Conservation (phyloP, 257 asterid species). For the Thymus quinquecostatus region DNA sequence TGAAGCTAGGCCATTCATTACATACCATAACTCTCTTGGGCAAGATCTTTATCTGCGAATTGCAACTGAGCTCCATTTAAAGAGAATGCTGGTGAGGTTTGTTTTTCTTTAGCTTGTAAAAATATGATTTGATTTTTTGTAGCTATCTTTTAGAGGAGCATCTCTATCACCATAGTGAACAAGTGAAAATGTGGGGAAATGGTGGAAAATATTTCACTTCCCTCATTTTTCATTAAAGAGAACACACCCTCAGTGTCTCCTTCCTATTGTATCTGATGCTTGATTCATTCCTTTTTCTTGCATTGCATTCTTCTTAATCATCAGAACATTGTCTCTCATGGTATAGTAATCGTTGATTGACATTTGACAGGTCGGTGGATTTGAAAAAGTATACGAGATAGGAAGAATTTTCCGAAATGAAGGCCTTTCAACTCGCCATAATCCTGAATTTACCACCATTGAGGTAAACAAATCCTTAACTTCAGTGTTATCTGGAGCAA, state of each 20-base stretch:
- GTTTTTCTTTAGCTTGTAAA: slow-evolving; percentile 16
- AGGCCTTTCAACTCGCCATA: slow-evolving; percentile 98
- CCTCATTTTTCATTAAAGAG: too few species aligned
- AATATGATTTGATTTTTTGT: neutral
- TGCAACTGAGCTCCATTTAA: slow-evolving; percentile 97
- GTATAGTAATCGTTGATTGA: slow-evolving; percentile 27
- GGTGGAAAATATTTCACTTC: too few species aligned
- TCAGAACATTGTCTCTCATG: slow-evolving; percentile 14
- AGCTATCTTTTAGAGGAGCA: slow-evolving; percentile 20
- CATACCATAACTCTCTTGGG: slow-evolving; percentile 96
- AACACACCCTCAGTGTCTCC: neutral
- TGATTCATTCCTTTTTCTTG: neutral
- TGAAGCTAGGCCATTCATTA: slow-evolving; percentile 98
- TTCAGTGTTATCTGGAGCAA: slow-evolving; percentile 15
- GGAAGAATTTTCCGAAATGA: slow-evolving; percentile 96
- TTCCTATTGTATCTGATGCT: neutral
- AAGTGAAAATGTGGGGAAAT: too few species aligned
- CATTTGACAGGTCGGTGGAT: slow-evolving; percentile 83
- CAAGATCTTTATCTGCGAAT: slow-evolving; percentile 96
- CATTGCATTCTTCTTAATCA: slow-evolving; percentile 4
- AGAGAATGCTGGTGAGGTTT: slow-evolving; percentile 92
- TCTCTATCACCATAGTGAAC: neutral
- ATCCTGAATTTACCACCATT: slow-evolving; percentile 98
- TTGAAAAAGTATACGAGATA: slow-evolving; percentile 93
- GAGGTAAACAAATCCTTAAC: slow-evolving; percentile 58